Percentiles rank a stretch among this genome's conserved stretches.
Conservation (phyloP, 768 basidiomycete species). For the Boletus subparvulus region DNA sequence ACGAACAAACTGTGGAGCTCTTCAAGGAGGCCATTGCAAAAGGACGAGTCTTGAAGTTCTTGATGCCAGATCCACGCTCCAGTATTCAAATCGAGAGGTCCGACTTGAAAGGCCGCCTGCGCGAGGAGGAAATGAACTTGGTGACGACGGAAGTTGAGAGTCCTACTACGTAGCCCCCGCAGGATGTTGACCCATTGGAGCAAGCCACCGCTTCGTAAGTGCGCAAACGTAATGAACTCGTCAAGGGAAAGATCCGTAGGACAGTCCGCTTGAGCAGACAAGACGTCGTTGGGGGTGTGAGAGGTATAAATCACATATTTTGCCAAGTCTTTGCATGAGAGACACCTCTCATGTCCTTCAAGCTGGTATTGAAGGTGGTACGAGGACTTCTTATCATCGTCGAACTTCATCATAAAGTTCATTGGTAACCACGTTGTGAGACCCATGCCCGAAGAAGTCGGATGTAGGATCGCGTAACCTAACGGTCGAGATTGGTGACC, state of each 20-base stretch:
- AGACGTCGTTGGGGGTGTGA: neutral
- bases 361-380: no score
- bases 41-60: neutral
- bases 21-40: neutral
- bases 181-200: no score
- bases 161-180: neutral
- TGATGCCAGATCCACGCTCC: neutral
- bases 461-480: neutral
- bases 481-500: neutral
- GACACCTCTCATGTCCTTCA: no score
- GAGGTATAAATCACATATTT: neutral
- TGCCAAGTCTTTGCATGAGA: no score
- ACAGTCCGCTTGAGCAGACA: neutral
- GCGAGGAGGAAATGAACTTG: neutral
- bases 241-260: neutral
- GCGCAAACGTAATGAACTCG: neutral
- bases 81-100: constrained; percentile 24
- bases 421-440: no score
- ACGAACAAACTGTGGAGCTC: neutral
- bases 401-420: no score
- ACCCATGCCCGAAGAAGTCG: no score
- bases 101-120: neutral
- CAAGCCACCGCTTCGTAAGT: neutral
- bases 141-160: neutral
- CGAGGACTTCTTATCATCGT: no score